A percentile compares a stretch with the other conserved stretches of the same genome.
Evolutionary conservation across 148 eudicot genomes (phyloP).

Genomic region (Fagopyrum tataricum): DNA sequence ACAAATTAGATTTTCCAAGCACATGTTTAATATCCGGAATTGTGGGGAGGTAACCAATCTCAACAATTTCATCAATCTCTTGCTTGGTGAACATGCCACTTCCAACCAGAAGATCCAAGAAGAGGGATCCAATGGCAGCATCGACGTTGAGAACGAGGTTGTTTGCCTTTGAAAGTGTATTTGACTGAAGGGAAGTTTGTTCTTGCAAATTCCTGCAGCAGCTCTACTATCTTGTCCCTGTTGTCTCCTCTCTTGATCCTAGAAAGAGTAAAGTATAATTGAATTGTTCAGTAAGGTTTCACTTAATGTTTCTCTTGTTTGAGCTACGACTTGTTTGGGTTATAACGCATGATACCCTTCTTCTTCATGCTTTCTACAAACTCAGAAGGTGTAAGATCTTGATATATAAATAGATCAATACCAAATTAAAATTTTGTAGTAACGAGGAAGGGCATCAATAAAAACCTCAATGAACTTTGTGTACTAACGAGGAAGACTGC

Average conservation of each 20-base stretch:
- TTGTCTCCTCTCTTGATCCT: slow-evolving; percentile 98
- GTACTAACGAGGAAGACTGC: slow-evolving; percentile 96
- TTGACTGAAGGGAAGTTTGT: slow-evolving; percentile 87
- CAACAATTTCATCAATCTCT: slow-evolving; percentile 46
- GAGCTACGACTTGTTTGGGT: too few relatives aligned
- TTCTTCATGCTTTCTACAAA: slow-evolving; percentile 97
- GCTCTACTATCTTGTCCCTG: slow-evolving; percentile 97
- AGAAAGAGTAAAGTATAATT: background rate
- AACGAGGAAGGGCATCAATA: background rate
- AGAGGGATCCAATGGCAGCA: slow-evolving; percentile 92
- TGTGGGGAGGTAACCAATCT: background rate
- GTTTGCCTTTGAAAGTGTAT: slow-evolving; percentile 93
- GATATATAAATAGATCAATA: slow-evolving; percentile 14
- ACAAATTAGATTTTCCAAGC: too few relatives aligned
- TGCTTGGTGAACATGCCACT: slow-evolving; percentile 67
- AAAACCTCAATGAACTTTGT: slow-evolving; percentile 89
- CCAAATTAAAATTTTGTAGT: background rate
- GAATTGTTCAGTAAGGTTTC: background rate
- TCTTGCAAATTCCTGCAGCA: slow-evolving; percentile 74
- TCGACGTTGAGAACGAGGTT: slow-evolving; percentile 88
- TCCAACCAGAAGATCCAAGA: slow-evolving; percentile 93
- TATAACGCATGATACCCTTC: slow-evolving; percentile 47
- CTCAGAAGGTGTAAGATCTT: slow-evolving; percentile 44
- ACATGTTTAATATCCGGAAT: too few relatives aligned
- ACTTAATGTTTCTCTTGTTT: too few relatives aligned